These are phyloP conservation scores for Hypoxylon fuscum DNA, from an alignment of 495 filamentous ascomycete species.

Conservation along the genomic window DNA sequence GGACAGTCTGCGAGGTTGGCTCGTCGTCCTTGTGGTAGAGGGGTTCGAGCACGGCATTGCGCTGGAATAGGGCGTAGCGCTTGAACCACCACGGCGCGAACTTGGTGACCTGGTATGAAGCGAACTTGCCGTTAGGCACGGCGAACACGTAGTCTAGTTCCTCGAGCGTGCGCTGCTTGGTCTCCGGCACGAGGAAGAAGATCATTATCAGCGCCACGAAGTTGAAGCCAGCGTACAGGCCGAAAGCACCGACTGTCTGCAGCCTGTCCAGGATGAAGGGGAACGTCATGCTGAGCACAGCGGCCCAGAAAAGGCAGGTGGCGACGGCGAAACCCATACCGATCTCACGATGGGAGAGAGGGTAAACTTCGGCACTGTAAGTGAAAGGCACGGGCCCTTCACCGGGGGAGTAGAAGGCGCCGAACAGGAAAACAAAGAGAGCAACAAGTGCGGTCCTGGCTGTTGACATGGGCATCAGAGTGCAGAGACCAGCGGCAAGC, in stretches of 20 bases:
- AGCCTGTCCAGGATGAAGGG: slow-evolving; percentile 67
- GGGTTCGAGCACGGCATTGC: slow-evolving; percentile 63
- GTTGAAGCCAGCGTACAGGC: slow-evolving; percentile 70
- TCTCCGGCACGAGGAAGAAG: slow-evolving; percentile 73
- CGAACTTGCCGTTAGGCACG: slow-evolving; percentile 70
- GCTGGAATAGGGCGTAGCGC: slow-evolving; percentile 68
- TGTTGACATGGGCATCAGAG: slow-evolving; percentile 67
- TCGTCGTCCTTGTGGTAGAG: slow-evolving; percentile 62
- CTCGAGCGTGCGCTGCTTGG: slow-evolving; percentile 74
- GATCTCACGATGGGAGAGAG: slow-evolving; percentile 75
- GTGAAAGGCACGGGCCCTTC: slow-evolving; percentile 87
- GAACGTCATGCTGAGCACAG: slow-evolving; percentile 71
- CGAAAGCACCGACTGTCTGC: slow-evolving; percentile 64
- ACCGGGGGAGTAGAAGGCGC: slow-evolving; percentile 78
- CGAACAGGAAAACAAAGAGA: slow-evolving; percentile 76
- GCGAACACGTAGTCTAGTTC: slow-evolving; percentile 88
- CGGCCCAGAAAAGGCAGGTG: slow-evolving; percentile 72
- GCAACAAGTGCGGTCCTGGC: slow-evolving; percentile 62
- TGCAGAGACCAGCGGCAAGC: slow-evolving; percentile 75
- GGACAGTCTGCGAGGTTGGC: background rate
- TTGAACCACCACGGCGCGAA: slow-evolving; percentile 75
- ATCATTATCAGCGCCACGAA: slow-evolving; percentile 70
- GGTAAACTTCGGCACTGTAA: slow-evolving; percentile 82
- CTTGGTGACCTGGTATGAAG: slow-evolving; percentile 68
- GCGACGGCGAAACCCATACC: slow-evolving; percentile 80